These are phyloP conservation scores for Phlebiopsis gigantea DNA, from an alignment of 768 basidiomycete genomes.

Conservation along the genomic window DNA sequence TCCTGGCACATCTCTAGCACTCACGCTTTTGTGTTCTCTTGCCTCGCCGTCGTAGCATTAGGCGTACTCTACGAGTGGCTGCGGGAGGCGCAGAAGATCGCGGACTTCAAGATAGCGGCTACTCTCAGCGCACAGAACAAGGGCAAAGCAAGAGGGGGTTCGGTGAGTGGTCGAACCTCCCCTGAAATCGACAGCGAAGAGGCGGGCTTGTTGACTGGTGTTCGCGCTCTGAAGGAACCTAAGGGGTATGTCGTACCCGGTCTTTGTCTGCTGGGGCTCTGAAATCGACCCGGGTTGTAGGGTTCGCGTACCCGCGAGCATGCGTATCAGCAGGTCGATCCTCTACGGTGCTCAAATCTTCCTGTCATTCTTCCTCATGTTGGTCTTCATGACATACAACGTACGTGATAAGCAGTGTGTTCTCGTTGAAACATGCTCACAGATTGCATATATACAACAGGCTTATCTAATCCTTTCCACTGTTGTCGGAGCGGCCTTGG, in stretches of 20 bases:
- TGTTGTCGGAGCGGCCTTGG: slow-evolving; percentile 75
- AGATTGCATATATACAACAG: slow-evolving; percentile 34
- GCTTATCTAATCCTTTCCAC: slow-evolving; percentile 83
- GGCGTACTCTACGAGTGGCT: slow-evolving; percentile 81
- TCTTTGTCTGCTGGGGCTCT: background rate
- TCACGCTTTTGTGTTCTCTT: slow-evolving; percentile 57
- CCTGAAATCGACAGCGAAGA: slow-evolving; percentile 47
- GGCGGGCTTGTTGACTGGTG: slow-evolving; percentile 47
- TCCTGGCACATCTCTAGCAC: slow-evolving; percentile 69
- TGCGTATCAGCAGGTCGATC: slow-evolving; percentile 54
- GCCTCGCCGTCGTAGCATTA: slow-evolving; percentile 56
- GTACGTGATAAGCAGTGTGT: no score
- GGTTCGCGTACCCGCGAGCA: slow-evolving; percentile 41
- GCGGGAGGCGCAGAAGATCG: slow-evolving; percentile 50
- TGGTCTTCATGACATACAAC: slow-evolving; percentile 97
- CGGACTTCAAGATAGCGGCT: slow-evolving; percentile 56
- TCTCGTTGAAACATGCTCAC: background rate
- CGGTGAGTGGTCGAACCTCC: slow-evolving; percentile 36
- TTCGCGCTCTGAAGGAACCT: slow-evolving; percentile 30
- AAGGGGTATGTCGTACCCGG: slow-evolving; percentile 44
- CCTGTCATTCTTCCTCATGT: slow-evolving; percentile 87
- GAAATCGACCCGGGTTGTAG: slow-evolving; percentile 26
- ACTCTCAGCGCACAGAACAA: slow-evolving; percentile 40
- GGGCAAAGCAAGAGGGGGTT: slow-evolving; percentile 33
- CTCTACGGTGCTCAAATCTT: slow-evolving; percentile 76